Evolutionary conservation across 768 basidiomycete species (phyloP).

Genomic region (Boletus bicolor): DNA sequence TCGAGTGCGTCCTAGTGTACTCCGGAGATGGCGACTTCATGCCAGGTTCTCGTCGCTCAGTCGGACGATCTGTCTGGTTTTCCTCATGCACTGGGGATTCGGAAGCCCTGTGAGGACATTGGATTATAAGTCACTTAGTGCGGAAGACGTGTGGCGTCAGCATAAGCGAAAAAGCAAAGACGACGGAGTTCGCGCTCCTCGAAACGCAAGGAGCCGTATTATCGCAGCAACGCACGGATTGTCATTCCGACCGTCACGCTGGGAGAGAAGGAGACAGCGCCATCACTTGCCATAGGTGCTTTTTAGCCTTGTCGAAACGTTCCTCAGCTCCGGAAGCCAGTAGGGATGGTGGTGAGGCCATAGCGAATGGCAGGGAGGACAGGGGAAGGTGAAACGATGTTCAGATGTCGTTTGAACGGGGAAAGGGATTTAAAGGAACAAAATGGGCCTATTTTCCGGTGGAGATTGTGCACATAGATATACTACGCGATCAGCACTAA

Average conservation of each 20-base stretch:
- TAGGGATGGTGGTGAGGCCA: slow-evolving; percentile 26
- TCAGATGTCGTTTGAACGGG: slow-evolving; percentile 22
- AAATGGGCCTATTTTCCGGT: slow-evolving; percentile 29
- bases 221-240: slow-evolving; percentile 12
- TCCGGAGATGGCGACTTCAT: slow-evolving; percentile 23
- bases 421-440: slow-evolving; percentile 31
- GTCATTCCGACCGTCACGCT: neutral
- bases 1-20: slow-evolving; percentile 20
- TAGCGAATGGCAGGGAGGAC: slow-evolving; percentile 15
- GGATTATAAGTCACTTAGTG: slow-evolving; percentile 21
- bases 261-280: slow-evolving; percentile 4
- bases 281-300: slow-evolving; percentile 33
- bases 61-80: slow-evolving; percentile 10
- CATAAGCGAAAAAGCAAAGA: slow-evolving; percentile 14
- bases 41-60: slow-evolving; percentile 12
- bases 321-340: slow-evolving; percentile 26
- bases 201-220: slow-evolving; percentile 12
- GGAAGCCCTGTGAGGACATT: slow-evolving; percentile 27
- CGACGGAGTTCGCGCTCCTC: slow-evolving; percentile 15
- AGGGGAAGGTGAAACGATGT: slow-evolving; percentile 26
- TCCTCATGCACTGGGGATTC: slow-evolving; percentile 28
- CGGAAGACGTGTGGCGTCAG: slow-evolving; percentile 32
- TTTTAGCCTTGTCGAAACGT: slow-evolving; percentile 36
- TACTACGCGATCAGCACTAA: slow-evolving; percentile 39
- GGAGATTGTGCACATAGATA: slow-evolving; percentile 40